phyloP scores from a whole-genome alignment of 495 filamentous ascomycete species.

The Daldinia caldariorum region DNA sequence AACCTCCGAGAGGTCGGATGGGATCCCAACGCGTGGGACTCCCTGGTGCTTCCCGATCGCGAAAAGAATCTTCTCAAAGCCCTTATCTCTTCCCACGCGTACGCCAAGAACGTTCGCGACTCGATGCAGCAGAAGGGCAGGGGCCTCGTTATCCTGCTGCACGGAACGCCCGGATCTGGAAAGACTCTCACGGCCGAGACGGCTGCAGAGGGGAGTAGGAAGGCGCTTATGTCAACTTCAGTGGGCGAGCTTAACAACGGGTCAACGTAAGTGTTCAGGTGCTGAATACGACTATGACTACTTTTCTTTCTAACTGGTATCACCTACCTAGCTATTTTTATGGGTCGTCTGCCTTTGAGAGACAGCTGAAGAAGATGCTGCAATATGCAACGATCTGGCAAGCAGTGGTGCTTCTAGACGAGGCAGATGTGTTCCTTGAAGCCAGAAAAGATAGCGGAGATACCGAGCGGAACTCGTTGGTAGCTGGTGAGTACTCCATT shows the following conservation, averaged over 20 bases:
- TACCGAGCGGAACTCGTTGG: constrained; percentile 57
- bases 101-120: constrained; percentile 64
- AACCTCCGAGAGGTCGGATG: constrained; percentile 70
- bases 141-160: constrained; percentile 61
- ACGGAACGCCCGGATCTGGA: constrained; percentile 63
- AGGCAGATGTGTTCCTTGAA: constrained; percentile 61
- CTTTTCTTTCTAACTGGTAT: constrained; percentile 45
- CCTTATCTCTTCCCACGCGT: constrained; percentile 75
- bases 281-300: background rate
- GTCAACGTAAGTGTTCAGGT: constrained; percentile 20
- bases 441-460: constrained; percentile 49
- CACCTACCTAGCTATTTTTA: constrained; percentile 24
- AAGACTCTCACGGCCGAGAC: constrained; percentile 67
- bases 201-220: constrained; percentile 41
- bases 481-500: constrained; percentile 43
- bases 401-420: constrained; percentile 60
- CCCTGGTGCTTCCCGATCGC: constrained; percentile 76
- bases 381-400: constrained; percentile 70
- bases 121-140: constrained; percentile 75
- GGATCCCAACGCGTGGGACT: constrained; percentile 80
- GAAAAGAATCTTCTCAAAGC: constrained; percentile 86
- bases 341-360: constrained; percentile 62
- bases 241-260: constrained; percentile 43
- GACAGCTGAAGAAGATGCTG: constrained; percentile 78
- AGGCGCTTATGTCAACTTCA: constrained; percentile 44